phyloP scores from a whole-genome alignment of 2,329 filamentous ascomycete genomes.

The Stachybotrys chlorohalonatus region DNA sequence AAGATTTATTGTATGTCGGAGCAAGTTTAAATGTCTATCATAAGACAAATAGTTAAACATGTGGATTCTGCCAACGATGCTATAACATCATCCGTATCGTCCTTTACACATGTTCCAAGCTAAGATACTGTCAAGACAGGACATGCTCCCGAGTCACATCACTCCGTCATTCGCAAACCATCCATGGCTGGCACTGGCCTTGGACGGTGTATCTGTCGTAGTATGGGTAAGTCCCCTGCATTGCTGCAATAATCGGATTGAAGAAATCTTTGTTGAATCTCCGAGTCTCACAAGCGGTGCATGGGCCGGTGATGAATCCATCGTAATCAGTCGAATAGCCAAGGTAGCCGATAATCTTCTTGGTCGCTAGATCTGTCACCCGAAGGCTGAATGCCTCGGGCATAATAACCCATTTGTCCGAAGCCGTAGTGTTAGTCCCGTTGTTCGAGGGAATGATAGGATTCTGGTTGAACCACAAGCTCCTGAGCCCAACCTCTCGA shows the following conservation, averaged over 20 bases:
- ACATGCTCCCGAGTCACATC: not conserved
- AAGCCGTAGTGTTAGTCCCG: slow-evolving; percentile 15
- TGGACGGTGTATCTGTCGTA: slow-evolving; percentile 28
- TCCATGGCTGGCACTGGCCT: slow-evolving; percentile 28
- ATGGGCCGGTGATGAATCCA: slow-evolving; percentile 25
- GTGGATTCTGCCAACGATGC: not conserved
- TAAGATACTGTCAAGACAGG: not conserved
- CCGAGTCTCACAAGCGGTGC: slow-evolving; percentile 23
- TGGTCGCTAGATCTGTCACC: slow-evolving; percentile 21
- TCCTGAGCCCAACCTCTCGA: slow-evolving; percentile 25
- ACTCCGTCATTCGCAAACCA: slow-evolving; percentile 20
- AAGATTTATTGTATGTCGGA: slow-evolving; percentile 1
- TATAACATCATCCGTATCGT: not conserved
- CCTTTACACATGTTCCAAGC: not conserved
- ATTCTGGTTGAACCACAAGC: slow-evolving; percentile 30
- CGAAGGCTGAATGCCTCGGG: slow-evolving; percentile 26
- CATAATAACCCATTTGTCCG: slow-evolving; percentile 28
- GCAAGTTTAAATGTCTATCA: slow-evolving; percentile 8
- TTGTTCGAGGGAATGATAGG: slow-evolving; percentile 23
- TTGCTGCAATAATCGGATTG: slow-evolving; percentile 25
- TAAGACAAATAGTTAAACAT: slow-evolving; percentile 5
- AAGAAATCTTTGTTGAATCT: slow-evolving; percentile 28
- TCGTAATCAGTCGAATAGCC: slow-evolving; percentile 28
- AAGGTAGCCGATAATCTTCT: slow-evolving; percentile 23
- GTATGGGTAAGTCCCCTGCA: slow-evolving; percentile 27